Percentiles rank a stretch among this genome's conserved stretches.
phyloP scores from a whole-genome alignment of 371 early-diverging fungal genomes.

The Paraphysoderma sedebokerense region DNA sequence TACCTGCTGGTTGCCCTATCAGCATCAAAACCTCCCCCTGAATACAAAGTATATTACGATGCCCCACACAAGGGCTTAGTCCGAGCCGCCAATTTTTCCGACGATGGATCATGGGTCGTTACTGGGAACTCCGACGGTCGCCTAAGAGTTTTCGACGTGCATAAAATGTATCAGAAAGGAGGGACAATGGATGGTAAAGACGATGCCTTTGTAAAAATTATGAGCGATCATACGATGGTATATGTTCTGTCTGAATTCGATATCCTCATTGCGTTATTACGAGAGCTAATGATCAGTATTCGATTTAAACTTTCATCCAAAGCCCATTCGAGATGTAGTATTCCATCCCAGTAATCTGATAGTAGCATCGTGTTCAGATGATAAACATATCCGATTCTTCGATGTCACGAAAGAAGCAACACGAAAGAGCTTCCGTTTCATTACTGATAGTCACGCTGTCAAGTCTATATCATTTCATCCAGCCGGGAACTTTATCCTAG shows the following conservation, averaged over 20 bases:
- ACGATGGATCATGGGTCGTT: constrained; percentile 59
- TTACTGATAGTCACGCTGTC: constrained; percentile 46
- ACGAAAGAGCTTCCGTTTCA: constrained; percentile 64
- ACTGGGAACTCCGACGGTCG: constrained; percentile 81
- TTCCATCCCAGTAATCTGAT: constrained; percentile 87
- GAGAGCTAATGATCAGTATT: not conserved
- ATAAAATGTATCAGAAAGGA: constrained; percentile 45
- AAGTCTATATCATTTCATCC: constrained; percentile 69
- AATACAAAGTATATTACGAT: constrained; percentile 27
- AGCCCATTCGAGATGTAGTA: constrained; percentile 61
- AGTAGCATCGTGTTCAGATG: constrained; percentile 74
- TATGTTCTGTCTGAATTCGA: not conserved
- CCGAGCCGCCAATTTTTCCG: too few relatives aligned
- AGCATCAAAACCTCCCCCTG: constrained; percentile 19
- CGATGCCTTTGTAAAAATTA: constrained; percentile 65
- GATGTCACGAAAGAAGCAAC: constrained; percentile 63
- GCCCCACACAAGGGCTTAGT: constrained; percentile 37
- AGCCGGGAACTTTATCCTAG: constrained; percentile 57
- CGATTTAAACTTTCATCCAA: constrained; percentile 1
- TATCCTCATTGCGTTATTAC: not conserved
- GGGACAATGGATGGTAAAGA: constrained; percentile 28
- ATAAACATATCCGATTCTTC: constrained; percentile 67
- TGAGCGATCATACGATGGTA: constrained; percentile 64
- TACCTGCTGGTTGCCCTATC: constrained; percentile 6
- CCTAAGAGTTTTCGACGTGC: constrained; percentile 72